Conservation (phyloP, 2,329 filamentous ascomycete genomes). For the Fusarium foetens region DNA sequence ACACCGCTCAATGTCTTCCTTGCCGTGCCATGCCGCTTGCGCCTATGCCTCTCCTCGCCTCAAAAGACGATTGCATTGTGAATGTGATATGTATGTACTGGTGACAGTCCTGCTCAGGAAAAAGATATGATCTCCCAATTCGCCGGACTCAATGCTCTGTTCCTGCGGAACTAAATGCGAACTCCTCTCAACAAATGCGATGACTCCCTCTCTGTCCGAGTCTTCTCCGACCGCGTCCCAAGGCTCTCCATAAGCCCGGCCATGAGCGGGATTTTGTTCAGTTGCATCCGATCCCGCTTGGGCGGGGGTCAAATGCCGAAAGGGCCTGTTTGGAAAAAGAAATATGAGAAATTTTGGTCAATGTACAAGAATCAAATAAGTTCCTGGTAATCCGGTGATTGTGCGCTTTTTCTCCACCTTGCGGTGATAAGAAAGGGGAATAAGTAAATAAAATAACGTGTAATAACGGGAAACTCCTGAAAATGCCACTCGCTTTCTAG, state of each 20-base stretch:
- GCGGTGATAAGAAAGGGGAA: constrained; percentile 34
- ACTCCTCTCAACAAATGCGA: constrained; percentile 38
- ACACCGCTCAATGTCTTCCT: constrained; percentile 33
- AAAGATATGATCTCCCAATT: constrained; percentile 13
- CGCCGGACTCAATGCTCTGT: constrained; percentile 15
- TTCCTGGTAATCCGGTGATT: constrained; percentile 29
- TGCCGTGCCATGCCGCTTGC: constrained; percentile 21
- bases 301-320: constrained; percentile 28
- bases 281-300: constrained; percentile 13
- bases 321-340: constrained; percentile 11
- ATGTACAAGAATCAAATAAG: constrained; percentile 35
- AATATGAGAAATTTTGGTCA: constrained; percentile 2
- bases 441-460: constrained; percentile 28
- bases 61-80: constrained; percentile 11
- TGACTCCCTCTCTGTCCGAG: constrained; percentile 23
- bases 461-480: constrained; percentile 38
- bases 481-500: constrained; percentile 42
- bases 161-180: constrained; percentile 8
- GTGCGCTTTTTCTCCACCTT: constrained; percentile 32
- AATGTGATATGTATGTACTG: constrained; percentile 24
- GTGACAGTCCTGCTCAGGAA: constrained; percentile 14
- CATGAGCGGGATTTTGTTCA: constrained; percentile 34
- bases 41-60: constrained; percentile 27
- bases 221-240: constrained; percentile 21
- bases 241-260: constrained; percentile 28